Conservation (phyloP, 371 early-diverging fungal genomes). For the Mucor saturninus region DNA sequence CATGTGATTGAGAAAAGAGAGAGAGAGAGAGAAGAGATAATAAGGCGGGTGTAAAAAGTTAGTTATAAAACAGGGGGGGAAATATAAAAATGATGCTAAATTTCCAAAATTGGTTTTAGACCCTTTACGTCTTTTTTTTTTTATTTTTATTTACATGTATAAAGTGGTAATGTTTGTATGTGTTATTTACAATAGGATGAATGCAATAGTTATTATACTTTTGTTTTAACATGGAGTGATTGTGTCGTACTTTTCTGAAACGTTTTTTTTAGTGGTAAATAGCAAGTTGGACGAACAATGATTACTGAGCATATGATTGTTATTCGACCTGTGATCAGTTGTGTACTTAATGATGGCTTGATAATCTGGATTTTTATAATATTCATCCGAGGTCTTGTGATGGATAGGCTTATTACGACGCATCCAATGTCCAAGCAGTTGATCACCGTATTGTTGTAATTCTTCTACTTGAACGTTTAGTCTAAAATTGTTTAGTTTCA, state of each 20-base stretch:
- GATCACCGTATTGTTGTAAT: slow-evolving; percentile 81
- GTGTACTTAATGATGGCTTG: slow-evolving; percentile 12
- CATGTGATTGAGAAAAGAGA: not conserved
- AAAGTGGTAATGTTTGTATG: not conserved
- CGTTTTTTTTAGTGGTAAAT: slow-evolving; percentile 2
- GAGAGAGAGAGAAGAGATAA: no score
- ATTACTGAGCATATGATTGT: not conserved
- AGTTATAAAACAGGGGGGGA: not conserved
- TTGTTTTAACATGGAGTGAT: slow-evolving; percentile 11
- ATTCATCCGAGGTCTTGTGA: not conserved
- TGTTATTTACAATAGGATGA: not conserved
- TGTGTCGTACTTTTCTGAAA: slow-evolving; percentile 20
- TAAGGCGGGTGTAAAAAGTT: no score
- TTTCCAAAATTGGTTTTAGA: no score
- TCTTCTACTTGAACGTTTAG: slow-evolving; percentile 74
- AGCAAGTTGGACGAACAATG: slow-evolving; percentile 17
- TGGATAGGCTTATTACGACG: not conserved
- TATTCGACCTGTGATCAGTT: slow-evolving; percentile 12
- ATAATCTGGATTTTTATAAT: slow-evolving; percentile 6
- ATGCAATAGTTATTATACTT: not conserved
- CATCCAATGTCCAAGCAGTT: slow-evolving; percentile 64
- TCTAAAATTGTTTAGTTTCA: slow-evolving; percentile 71
- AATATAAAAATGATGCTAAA: not conserved
- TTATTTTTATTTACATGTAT: not conserved
- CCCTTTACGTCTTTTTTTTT: not conserved